Evolutionary conservation across 73 alveolate species (phyloP), one percentile per base, ranked within the genome.

Genomic region (Paramecium tetraurelia): DNA sequence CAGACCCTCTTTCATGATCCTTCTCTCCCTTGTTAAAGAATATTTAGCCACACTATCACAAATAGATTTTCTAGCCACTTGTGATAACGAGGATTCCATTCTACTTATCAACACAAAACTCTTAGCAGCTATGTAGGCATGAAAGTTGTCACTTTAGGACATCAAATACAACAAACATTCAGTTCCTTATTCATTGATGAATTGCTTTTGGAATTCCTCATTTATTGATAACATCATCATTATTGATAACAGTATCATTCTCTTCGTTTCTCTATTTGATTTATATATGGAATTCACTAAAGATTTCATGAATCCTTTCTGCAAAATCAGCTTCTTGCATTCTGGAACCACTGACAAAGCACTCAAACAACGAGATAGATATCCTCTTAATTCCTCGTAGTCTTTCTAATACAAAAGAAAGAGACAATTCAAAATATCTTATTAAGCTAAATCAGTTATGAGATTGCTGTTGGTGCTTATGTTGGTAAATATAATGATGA

Each of bases 1-100:
- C 4, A 89, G 58, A 71, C 94, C 94, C 35, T 89, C 94, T 50
- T 89, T 89, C 22, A 89, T 50, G 2, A 89, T 89, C 71, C 94
- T 89, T 44, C 92, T 89, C 72, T 89, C 94, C 72, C 94, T 38
- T 3, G 57, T 69, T 5, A 38, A 4, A 11, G 92, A 89, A 53
- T 41, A 59, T 22, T 70, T 72, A 7, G 90, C 86, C 7, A 89
- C 84, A 35, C 94, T 89, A 0, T 77, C 48, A 27, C 94, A 89
- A 44, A 89, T 85, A 5, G 89, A 44, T 44, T 63, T 89, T 46
- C 70, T 89, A 41, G 87, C 87, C 14, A 70, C 92, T 83, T 89
- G 72, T 43, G 38, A 41, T 36, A 89, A 43, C 2, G 58, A 89
- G 5, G 76, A 70, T 58, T 89, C 94, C 94, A 77, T 70, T 57